phyloP scores from a whole-genome alignment of 768 basidiomycete genomes.

The Rhodotorula kratochvilovae region DNA sequence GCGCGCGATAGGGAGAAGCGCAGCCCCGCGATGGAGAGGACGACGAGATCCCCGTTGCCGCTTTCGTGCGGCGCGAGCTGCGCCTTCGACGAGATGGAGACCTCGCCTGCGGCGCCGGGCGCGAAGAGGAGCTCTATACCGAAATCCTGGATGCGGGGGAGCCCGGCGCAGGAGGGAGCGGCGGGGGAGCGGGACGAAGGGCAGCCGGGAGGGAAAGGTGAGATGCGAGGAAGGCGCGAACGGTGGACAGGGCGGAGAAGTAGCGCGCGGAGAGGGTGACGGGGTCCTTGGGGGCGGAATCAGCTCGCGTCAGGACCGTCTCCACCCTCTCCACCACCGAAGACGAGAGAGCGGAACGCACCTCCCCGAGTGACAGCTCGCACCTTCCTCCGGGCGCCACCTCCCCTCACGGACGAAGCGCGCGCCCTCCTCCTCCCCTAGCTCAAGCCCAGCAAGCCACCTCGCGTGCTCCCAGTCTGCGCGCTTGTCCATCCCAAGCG shows the following conservation, averaged over 20 bases:
- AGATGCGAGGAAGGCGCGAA: neutral
- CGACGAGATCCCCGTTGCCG: slow-evolving; percentile 15
- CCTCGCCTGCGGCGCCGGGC: neutral
- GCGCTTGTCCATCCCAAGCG: slow-evolving; percentile 66
- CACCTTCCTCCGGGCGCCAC: slow-evolving; percentile 76
- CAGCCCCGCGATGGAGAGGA: slow-evolving; percentile 32
- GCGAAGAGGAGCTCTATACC: slow-evolving; percentile 41
- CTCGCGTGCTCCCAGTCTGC: slow-evolving; percentile 77
- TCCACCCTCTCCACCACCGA: neutral
- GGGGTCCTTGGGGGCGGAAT: neutral
- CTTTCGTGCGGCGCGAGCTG: neutral
- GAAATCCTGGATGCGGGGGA: slow-evolving; percentile 23
- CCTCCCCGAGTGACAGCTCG: slow-evolving; percentile 61
- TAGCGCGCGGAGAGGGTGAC: neutral
- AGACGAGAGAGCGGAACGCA: neutral
- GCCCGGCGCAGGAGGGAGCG: neutral
- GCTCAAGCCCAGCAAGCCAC: slow-evolving; percentile 59
- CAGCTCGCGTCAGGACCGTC: neutral
- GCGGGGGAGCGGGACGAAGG: neutral
- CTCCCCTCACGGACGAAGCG: slow-evolving; percentile 44
- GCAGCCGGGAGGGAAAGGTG: neutral
- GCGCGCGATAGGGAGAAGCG: slow-evolving; percentile 29
- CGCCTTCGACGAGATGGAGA: neutral
- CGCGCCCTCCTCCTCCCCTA: slow-evolving; percentile 54
- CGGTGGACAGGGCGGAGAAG: neutral